These are phyloP conservation scores for Fraxinus xanthoxyloides DNA, from an alignment of 305 asterid species.

Conservation along the genomic window DNA sequence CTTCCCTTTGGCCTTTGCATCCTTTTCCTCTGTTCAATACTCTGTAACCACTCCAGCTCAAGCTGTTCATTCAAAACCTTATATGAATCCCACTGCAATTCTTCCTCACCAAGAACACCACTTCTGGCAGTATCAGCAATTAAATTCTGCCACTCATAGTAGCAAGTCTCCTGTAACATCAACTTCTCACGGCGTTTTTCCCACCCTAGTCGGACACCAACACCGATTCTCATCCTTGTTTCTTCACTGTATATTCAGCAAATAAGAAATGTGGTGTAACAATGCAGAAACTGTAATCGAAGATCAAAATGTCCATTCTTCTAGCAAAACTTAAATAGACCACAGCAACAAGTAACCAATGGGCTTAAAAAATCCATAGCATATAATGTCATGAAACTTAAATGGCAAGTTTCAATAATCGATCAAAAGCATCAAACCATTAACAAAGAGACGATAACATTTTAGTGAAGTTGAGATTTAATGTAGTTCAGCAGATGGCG, in stretches of 20 bases:
- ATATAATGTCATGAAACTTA: not conserved
- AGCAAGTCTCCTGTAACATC: constrained; percentile 75
- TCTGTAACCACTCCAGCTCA: constrained; percentile 61
- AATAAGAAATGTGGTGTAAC: not conserved
- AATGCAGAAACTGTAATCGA: not conserved
- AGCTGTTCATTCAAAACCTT: constrained; percentile 50
- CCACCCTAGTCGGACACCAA: constrained; percentile 81
- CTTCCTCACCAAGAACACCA: constrained; percentile 72
- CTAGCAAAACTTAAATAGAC: not conserved
- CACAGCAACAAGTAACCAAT: not conserved
- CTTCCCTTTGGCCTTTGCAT: constrained; percentile 49
- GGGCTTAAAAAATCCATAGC: not conserved
- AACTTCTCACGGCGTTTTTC: constrained; percentile 70
- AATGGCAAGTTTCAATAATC: not conserved
- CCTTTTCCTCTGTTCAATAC: constrained; percentile 55
- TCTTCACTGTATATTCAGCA: constrained; percentile 52
- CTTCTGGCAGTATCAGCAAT: constrained; percentile 60
- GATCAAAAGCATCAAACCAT: not conserved
- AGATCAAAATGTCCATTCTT: not conserved
- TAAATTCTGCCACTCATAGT: constrained; percentile 70
- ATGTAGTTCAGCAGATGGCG: not conserved
- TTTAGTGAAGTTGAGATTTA: not conserved
- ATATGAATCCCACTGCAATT: constrained; percentile 80
- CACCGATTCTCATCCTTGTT: constrained; percentile 72
- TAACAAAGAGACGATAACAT: not conserved